Conservation (phyloP, 805 yeast species). For the Candida boleticola region DNA sequence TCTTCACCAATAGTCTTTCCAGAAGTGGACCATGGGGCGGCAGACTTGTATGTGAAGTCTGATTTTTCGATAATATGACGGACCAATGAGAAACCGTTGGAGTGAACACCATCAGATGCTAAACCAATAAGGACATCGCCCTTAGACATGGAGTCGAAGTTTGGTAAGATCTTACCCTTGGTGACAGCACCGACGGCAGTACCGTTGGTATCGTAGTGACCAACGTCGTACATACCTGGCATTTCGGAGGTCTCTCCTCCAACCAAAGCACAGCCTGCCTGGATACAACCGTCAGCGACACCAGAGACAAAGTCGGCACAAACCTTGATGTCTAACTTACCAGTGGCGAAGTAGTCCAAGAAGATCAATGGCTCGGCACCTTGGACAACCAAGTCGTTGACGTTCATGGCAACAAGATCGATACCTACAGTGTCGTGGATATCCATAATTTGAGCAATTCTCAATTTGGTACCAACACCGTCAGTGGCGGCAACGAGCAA, state of each 20-base stretch:
- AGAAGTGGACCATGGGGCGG: constrained; percentile 79
- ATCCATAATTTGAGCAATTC: constrained; percentile 86
- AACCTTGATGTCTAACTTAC: constrained; percentile 76
- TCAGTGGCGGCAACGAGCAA: constrained; percentile 96
- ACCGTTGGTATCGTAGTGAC: constrained; percentile 97
- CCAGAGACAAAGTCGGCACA: constrained; percentile 91
- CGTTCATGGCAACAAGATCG: constrained; percentile 98
- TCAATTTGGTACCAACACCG: constrained; percentile 97
- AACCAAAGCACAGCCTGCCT: constrained; percentile 94
- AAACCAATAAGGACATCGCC: constrained; percentile 88
- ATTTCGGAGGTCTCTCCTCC: constrained; percentile 99
- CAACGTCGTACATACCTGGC: constrained; percentile 98
- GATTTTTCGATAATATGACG: constrained; percentile 84
- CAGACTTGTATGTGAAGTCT: constrained; percentile 65
- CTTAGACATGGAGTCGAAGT: constrained; percentile 57
- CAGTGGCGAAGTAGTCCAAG: constrained; percentile 95
- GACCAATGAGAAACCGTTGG: constrained; percentile 93
- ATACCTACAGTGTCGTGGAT: constrained; percentile 98
- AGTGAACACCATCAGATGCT: constrained; percentile 90
- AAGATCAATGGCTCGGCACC: constrained; percentile 98
- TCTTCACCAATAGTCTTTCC: constrained; percentile 79
- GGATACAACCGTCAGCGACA: constrained; percentile 94
- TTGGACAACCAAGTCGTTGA: constrained; percentile 94
- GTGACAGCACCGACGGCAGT: constrained; percentile 97
- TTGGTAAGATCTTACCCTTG: constrained; percentile 73